Base-by-base conservation (phyloP, 495 filamentous ascomycete species). In the Cairneyella variabilis region DNA sequence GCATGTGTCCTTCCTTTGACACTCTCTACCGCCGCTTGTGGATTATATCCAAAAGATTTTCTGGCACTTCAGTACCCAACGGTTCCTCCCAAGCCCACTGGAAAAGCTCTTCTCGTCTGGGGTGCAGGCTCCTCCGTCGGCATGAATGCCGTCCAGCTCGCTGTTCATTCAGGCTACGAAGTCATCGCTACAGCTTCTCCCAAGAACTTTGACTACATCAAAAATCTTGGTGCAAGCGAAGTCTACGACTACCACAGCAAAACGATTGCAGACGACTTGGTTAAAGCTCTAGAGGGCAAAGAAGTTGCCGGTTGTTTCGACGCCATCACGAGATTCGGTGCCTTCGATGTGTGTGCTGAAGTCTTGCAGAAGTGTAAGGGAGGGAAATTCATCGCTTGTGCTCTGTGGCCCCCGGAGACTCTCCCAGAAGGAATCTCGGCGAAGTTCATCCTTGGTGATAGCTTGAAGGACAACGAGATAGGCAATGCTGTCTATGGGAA, bases 1-100 rank as follows among this genome's bases (percentile, higher is more conserved):
- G 74, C 68, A 18, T 60, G 57, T 6, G 74, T 76, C 2, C 58
- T 79, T 9, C 75, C 75, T 1, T 57, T 76, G 10, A 64, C 60
- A 1, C 50, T 72, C 22, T 65, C 66, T 0, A 79, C 76, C 1
- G 73, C 75, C 3, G 61, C 71, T 0, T 62, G 58, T 16, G 72
- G 70, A 0, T 59, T 79, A 11, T 78, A 67, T 48, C 27, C 41
- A 9, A 34, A 50, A 26, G 43, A 54, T 23, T 37, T 44, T n/a
- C 49, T 53, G 1, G 22, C 20, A 2, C 39, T 57, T 20, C 47
- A 45, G 22, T 25, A 37, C 17, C 54, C 54, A 17, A 51, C 28
- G 12, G n/a, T 30, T 11, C 27, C 7, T 3, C 26, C 8, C 5
- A 51, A 47, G 22, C 28, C 46, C 2, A 51, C 18, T 1, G 56